Percentiles rank a stretch among this genome's conserved stretches.
Evolutionary conservation across 352 stramenopile species (phyloP).

Genomic region (Globisporangium paddicum): DNA sequence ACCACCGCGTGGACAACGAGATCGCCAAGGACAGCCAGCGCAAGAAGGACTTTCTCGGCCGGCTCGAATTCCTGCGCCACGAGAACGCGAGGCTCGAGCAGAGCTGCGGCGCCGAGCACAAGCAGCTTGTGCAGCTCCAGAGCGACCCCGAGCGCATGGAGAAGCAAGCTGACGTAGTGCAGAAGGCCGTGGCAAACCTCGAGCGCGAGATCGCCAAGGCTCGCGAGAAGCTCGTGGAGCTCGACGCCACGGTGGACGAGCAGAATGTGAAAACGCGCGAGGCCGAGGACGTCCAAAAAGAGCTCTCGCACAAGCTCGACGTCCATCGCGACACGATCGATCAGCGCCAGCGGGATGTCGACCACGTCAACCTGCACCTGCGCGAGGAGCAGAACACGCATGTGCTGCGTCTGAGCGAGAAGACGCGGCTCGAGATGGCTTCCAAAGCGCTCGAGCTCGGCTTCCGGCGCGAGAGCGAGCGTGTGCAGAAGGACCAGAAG

Average conservation of each 20-base stretch:
- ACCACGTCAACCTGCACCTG: slow-evolving; percentile 83
- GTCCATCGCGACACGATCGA: slow-evolving; percentile 89
- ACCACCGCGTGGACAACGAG: slow-evolving; percentile 59
- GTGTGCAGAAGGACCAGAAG: slow-evolving; percentile 56
- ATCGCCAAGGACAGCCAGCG: slow-evolving; percentile 63
- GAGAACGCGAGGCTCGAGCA: slow-evolving; percentile 64
- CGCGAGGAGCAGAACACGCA: slow-evolving; percentile 84
- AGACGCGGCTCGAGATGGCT: slow-evolving; percentile 62
- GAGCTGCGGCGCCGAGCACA: slow-evolving; percentile 36
- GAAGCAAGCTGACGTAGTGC: slow-evolving; percentile 85
- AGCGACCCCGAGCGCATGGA: slow-evolving; percentile 76
- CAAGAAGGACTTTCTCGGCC: slow-evolving; percentile 53
- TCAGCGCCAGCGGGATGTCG: slow-evolving; percentile 88
- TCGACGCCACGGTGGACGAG: slow-evolving; percentile 33
- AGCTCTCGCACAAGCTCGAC: slow-evolving; percentile 84
- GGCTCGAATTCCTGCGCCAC: slow-evolving; percentile 51
- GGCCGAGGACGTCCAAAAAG: slow-evolving; percentile 70
- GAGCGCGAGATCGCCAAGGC: slow-evolving; percentile 64
- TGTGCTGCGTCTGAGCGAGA: slow-evolving; percentile 63
- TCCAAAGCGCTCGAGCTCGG: slow-evolving; percentile 46
- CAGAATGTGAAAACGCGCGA: slow-evolving; percentile 64
- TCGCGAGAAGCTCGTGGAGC: slow-evolving; percentile 22
- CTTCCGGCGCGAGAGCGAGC: slow-evolving; percentile 58
- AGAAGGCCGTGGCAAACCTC: slow-evolving; percentile 67
- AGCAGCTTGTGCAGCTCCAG: slow-evolving; percentile 61